Conservation (phyloP, 1,284 basidiomycete species). For the Irpex sp. region DNA sequence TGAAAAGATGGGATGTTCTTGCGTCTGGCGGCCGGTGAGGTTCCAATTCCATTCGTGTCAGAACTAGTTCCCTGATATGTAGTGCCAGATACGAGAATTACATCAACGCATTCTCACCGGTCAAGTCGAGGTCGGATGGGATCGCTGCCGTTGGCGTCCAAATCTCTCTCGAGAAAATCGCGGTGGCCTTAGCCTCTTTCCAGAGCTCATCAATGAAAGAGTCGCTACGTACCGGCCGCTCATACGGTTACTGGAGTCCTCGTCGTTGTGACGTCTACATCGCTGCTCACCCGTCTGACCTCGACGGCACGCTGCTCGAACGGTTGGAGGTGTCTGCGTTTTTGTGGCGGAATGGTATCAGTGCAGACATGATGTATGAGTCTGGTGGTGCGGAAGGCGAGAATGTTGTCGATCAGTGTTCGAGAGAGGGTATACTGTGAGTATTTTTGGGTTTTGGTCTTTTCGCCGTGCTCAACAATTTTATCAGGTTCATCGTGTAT, state of each 20-base stretch:
- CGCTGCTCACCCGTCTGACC: conserved; percentile 63
- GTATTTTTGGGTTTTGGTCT: conserved; percentile 24
- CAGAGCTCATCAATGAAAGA: conserved; percentile 69
- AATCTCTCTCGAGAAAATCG: conserved; percentile 79
- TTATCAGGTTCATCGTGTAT: conserved; percentile 64
- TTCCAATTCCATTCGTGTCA: not conserved
- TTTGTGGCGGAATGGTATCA: conserved; percentile 80
- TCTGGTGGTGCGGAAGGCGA: conserved; percentile 61
- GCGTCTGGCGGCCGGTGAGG: conserved; percentile 77
- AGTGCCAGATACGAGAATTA: conserved; percentile 70
- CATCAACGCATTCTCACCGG: conserved; percentile 58
- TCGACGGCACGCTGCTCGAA: conserved; percentile 62
- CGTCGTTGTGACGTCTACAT: conserved; percentile 84
- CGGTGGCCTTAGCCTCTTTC: conserved; percentile 65
- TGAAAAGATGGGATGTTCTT: conserved; percentile 67
- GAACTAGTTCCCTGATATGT: not conserved
- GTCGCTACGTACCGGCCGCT: conserved; percentile 73
- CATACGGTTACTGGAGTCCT: conserved; percentile 86
- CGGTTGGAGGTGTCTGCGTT: conserved; percentile 75
- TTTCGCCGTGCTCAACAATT: not conserved
- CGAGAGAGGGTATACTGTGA: conserved; percentile 76
- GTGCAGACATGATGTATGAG: conserved; percentile 87
- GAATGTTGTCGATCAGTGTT: conserved; percentile 61
- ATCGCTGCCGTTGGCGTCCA: conserved; percentile 74
- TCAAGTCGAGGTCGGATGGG: conserved; percentile 48